phyloP scores from a whole-genome alignment of 1,139 yeast genomes.

The Diutina pseudorugosa region DNA sequence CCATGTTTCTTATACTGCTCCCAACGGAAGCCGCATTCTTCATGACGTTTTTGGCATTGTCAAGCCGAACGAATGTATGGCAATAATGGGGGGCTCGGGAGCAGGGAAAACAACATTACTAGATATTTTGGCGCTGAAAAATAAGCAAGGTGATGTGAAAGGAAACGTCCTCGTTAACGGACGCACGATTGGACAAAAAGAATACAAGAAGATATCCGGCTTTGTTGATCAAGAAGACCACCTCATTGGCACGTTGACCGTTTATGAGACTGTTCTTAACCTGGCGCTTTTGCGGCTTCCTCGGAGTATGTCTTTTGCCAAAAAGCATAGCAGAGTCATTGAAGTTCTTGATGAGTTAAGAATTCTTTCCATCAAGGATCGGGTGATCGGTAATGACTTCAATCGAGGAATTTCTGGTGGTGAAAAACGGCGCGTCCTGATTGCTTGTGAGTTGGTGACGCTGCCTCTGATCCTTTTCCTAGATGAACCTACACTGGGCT shows the following conservation, averaged over 20 bases:
- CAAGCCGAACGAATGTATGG: constrained; percentile 63
- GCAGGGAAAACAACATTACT: constrained; percentile 4
- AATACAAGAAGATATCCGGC: constrained; percentile 64
- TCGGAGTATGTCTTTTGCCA: constrained; percentile 53
- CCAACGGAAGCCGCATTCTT: constrained; percentile 39
- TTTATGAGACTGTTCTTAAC: constrained; percentile 86
- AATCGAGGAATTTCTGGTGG: constrained; percentile 94
- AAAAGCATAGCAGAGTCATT: constrained; percentile 68
- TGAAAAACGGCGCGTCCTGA: constrained; percentile 78
- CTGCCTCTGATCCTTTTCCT: constrained; percentile 71
- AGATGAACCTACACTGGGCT: constrained; percentile 91
- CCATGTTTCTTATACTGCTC: constrained; percentile 50
- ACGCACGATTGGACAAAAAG: constrained; percentile 21
- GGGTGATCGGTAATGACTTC: constrained; percentile 80
- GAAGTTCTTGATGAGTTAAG: constrained; percentile 82
- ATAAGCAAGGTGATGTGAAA: constrained; percentile 55
- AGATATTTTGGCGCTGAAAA: constrained; percentile 36
- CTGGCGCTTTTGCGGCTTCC: constrained; percentile 87
- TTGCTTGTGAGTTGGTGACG: constrained; percentile 82
- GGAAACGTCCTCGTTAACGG: constrained; percentile 77
- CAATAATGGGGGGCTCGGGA: constrained; percentile 4
- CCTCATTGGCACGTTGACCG: constrained; percentile 83
- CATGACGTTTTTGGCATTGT: constrained; percentile 61
- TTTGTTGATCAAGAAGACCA: constrained; percentile 97
- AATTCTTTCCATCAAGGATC: constrained; percentile 70